These are phyloP conservation scores for Chlorella sp. DNA, from an alignment of 139 green algal species.

Conservation along the genomic window DNA sequence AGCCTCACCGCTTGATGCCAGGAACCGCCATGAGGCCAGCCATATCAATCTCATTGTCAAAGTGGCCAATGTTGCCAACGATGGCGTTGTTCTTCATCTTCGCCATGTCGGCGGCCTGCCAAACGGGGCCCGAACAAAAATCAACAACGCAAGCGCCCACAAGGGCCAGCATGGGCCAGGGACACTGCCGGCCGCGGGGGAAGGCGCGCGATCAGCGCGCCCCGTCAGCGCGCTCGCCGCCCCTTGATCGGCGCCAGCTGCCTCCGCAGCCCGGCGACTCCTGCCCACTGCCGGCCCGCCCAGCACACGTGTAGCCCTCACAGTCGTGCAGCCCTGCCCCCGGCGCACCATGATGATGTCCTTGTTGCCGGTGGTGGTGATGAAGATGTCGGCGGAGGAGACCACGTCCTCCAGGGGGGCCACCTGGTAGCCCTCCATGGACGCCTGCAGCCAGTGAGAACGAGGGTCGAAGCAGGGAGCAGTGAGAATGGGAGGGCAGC, in stretches of 20 bases:
- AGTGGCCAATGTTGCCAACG: constrained; percentile 99
- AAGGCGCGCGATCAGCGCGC: too few species aligned
- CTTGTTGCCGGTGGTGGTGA: constrained; percentile 99
- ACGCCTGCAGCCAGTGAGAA: constrained; percentile 67
- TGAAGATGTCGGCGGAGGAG: constrained; percentile 94
- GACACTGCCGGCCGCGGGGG: too few species aligned
- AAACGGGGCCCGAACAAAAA: too few species aligned
- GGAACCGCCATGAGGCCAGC: constrained; percentile 86
- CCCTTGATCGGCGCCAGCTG: too few species aligned
- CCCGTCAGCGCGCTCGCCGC: too few species aligned
- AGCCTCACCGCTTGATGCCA: constrained; percentile 88
- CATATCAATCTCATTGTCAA: constrained; percentile 99
- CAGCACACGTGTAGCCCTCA: too few species aligned
- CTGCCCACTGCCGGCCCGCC: background rate
- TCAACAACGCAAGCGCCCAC: background rate
- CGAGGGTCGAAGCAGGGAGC: too few species aligned
- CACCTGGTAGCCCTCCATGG: constrained; percentile 96
- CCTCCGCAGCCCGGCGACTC: background rate
- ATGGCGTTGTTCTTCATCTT: constrained; percentile 99
- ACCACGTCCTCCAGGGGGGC: constrained; percentile 90
- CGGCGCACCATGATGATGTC: constrained; percentile 80
- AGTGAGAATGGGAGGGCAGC: too few species aligned
- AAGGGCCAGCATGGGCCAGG: background rate
- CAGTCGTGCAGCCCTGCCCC: background rate
- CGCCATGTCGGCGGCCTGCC: constrained; percentile 96